A percentile compares a stretch with the other conserved stretches of the same genome.
These are phyloP conservation scores for Peltaster fructicola DNA, from an alignment of 2,329 filamentous ascomycete species.

Conservation along the genomic window DNA sequence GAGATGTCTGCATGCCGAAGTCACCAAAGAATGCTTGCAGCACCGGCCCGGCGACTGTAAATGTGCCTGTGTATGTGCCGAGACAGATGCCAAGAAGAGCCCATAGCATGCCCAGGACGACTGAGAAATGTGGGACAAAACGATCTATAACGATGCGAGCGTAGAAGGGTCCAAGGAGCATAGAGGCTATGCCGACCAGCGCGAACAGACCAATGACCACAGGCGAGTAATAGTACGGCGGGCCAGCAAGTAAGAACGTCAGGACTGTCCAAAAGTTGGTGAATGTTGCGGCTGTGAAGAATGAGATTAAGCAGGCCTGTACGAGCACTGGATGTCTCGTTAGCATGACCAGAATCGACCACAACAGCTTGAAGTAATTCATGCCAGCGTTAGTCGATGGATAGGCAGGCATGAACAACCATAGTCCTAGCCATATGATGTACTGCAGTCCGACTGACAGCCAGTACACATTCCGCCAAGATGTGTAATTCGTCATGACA, in stretches of 20 bases:
- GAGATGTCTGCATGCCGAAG: slow-evolving; percentile 52
- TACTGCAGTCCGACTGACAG: slow-evolving; percentile 55
- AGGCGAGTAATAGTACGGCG: slow-evolving; percentile 50
- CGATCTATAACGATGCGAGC: slow-evolving; percentile 52
- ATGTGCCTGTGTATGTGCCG: slow-evolving; percentile 50
- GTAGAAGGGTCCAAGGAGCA: slow-evolving; percentile 51
- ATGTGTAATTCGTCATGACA: slow-evolving; percentile 53
- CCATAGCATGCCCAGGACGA: slow-evolving; percentile 42
- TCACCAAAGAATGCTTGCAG: slow-evolving; percentile 55
- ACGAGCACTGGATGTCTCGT: slow-evolving; percentile 49
- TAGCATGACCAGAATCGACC: slow-evolving; percentile 46
- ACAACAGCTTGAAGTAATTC: slow-evolving; percentile 48
- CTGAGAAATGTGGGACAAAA: slow-evolving; percentile 49
- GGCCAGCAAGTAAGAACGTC: slow-evolving; percentile 56
- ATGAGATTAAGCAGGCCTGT: slow-evolving; percentile 50
- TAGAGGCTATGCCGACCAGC: slow-evolving; percentile 54
- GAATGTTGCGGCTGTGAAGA: slow-evolving; percentile 44
- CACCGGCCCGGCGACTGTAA: slow-evolving; percentile 52
- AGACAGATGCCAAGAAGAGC: slow-evolving; percentile 44
- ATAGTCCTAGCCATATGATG: slow-evolving; percentile 46
- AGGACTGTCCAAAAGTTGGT: slow-evolving; percentile 58
- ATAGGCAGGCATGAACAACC: slow-evolving; percentile 64
- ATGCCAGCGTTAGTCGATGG: slow-evolving; percentile 51
- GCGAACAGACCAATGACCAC: slow-evolving; percentile 62
- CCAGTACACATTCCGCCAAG: slow-evolving; percentile 69